Evolutionary conservation across 805 yeast genomes (phyloP), one percentile per base, ranked within the genome.

Genomic region (Ogataea ganodermae): DNA sequence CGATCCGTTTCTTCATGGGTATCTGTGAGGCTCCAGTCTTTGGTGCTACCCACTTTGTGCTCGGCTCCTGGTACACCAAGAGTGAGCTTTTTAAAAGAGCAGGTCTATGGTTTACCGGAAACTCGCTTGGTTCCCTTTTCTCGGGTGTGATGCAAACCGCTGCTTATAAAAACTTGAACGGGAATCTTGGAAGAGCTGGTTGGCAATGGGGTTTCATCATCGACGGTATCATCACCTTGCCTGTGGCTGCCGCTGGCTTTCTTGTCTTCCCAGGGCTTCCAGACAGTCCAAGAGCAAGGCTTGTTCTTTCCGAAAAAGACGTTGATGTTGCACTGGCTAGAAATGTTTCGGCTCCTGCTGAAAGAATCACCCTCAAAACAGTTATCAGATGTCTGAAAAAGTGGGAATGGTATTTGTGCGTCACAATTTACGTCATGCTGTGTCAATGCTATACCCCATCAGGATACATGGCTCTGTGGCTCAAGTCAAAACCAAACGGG

Each of bases 1-100:
- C 66, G 1, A 69, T 82, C 14, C 66, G 88, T 40, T 81, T 83
- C 56, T 78, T 83, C 53, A 79, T 77, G 52, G 88, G 82, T 6
- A 55, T 78, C 5, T 79, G 80, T 56, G 88, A 83, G 23, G 46
- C 46, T 4, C 42, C 42, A n/a, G 42, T 38, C 13, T 38, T 38
- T 38, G 42, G 42, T 3, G 42, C 42, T n/a, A 38, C 42, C 2
- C 42, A 38, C 17, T 38, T 38, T 38, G 42, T 38, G 17, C 41
- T 28, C 7, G 32, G 41, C 7, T 43, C 41, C 7, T 43, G 46
- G 46, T 43, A 43, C 14, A 18, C 46, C 20, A 24, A 24, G 16
- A 28, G 35, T 17, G 46, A 43, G 27, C 28, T 43, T 16, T 35
- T 35, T 35, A 43, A 43, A 27, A 24, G 46, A 18, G 46, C 46